These are phyloP conservation scores for Zymoseptoria tritici DNA, from an alignment of 2,329 filamentous ascomycete species.

Conservation along the genomic window DNA sequence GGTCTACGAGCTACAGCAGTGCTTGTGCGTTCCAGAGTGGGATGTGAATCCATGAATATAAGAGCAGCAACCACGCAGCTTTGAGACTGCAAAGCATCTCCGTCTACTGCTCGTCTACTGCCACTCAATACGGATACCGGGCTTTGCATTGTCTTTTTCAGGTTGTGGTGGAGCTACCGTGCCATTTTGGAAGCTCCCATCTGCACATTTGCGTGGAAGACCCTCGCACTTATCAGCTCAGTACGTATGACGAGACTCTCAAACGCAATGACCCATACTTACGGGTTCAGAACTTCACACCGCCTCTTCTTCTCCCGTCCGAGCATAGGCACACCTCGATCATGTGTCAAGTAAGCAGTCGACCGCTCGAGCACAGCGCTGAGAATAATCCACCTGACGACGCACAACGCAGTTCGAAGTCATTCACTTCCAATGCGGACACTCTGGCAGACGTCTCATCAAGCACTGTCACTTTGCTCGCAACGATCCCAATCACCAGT, in stretches of 20 bases:
- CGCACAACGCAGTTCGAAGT: constrained; percentile 50
- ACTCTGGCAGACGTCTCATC: constrained; percentile 53
- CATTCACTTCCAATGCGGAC: constrained; percentile 58
- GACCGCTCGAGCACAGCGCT: not conserved
- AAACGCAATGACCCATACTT: not conserved
- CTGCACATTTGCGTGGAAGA: not conserved
- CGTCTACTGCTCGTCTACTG: not conserved
- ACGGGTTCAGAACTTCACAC: not conserved
- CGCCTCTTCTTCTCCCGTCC: not conserved
- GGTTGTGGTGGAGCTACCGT: not conserved
- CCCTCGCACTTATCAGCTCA: not conserved
- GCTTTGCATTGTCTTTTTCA: not conserved
- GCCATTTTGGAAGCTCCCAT: not conserved
- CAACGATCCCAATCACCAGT: constrained; percentile 63
- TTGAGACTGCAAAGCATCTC: not conserved
- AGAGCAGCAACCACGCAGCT: not conserved
- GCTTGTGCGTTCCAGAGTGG: constrained; percentile 3
- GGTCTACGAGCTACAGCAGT: constrained; percentile 12
- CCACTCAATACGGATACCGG: not conserved
- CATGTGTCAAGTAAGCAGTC: constrained; percentile 24
- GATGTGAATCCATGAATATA: not conserved
- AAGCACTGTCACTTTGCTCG: constrained; percentile 69
- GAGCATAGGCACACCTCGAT: not conserved
- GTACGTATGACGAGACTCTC: not conserved
- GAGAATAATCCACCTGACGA: not conserved